Conservation (phyloP, 2,329 filamentous ascomycete genomes). For the Penicillium brasilianum region DNA sequence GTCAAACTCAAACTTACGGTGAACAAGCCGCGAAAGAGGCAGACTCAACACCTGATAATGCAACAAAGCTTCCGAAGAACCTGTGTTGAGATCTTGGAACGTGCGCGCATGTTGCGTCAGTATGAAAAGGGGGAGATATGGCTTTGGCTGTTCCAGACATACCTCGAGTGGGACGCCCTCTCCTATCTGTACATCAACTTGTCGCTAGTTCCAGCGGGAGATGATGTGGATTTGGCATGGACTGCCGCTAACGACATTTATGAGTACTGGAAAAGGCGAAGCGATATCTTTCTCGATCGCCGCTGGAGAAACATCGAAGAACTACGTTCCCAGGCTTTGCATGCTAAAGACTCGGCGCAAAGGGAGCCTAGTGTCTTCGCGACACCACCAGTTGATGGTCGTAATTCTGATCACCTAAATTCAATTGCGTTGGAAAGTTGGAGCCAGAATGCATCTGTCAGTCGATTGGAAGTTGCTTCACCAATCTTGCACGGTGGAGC, state of each 20-base stretch:
- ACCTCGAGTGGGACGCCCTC: constrained; percentile 30
- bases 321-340: constrained; percentile 17
- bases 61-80: constrained; percentile 9
- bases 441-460: background rate
- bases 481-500: background rate
- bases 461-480: background rate
- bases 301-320: constrained; percentile 25
- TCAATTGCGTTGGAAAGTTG: background rate
- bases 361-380: background rate
- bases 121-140: constrained; percentile 24
- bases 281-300: background rate
- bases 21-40: constrained; percentile 13
- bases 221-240: constrained; percentile 11
- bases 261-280: constrained; percentile 19
- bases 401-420: background rate
- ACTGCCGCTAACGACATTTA: constrained; percentile 18
- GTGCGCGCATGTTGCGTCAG: constrained; percentile 17
- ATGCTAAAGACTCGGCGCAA: constrained; percentile 7
- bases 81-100: constrained; percentile 27
- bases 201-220: constrained; percentile 8
- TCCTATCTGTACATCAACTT: constrained; percentile 19
- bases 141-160: constrained; percentile 30
- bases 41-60: constrained; percentile 3
- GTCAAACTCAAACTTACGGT: constrained; percentile 22
- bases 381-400: background rate